phyloP scores from a whole-genome alignment of 1,284 basidiomycete species.

The Ganoderma lingzhi region DNA sequence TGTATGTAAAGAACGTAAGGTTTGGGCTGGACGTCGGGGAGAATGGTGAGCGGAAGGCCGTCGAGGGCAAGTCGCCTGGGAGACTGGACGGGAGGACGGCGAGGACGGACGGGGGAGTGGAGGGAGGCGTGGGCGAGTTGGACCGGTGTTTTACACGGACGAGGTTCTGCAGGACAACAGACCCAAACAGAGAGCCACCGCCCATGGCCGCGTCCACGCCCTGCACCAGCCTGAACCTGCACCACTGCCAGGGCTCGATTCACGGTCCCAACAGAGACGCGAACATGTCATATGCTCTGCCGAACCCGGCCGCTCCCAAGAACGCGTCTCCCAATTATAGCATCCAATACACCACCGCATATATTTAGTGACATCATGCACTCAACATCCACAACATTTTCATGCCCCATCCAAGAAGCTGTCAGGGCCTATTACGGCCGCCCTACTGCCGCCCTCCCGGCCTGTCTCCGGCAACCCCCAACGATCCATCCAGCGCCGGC shows the following conservation, averaged over 20 bases:
- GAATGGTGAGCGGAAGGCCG: conserved; percentile 16
- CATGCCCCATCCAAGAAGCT: conserved; percentile 2
- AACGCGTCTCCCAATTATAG: conserved; percentile 21
- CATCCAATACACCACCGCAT: conserved; percentile 27
- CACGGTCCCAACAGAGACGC: not conserved
- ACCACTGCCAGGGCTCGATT: not conserved
- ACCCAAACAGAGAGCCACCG: conserved; percentile 15
- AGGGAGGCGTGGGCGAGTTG: conserved; percentile 6
- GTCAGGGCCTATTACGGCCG: not conserved
- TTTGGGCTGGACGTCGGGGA: conserved; percentile 10
- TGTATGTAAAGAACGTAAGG: conserved; percentile 34
- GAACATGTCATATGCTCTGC: conserved; percentile 5
- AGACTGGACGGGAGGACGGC: conserved; percentile 5
- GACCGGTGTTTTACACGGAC: not conserved
- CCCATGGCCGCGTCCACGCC: not conserved
- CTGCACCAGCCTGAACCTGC: not conserved
- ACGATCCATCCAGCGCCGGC: not conserved
- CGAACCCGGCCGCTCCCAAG: not conserved
- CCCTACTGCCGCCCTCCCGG: not conserved
- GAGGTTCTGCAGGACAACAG: conserved; percentile 8
- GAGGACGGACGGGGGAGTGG: not conserved
- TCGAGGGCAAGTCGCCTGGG: conserved; percentile 25
- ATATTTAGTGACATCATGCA: conserved; percentile 26
- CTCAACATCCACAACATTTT: conserved; percentile 3
- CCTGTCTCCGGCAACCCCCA: not conserved